phyloP scores from a whole-genome alignment of 108 stramenopile genomes.

The Nitzschia inconspicua region DNA sequence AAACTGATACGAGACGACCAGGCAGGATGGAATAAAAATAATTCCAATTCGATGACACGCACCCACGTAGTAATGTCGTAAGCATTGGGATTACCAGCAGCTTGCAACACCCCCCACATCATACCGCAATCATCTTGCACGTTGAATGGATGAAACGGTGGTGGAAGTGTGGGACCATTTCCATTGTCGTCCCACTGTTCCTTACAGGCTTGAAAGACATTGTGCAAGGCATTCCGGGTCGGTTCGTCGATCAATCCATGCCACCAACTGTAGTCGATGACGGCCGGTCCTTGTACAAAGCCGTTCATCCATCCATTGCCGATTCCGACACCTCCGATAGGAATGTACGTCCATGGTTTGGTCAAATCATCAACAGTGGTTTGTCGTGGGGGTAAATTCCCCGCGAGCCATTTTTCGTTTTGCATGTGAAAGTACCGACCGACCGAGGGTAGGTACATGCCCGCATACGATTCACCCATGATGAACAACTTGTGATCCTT shows the following conservation, averaged over 20 bases:
- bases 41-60: no score
- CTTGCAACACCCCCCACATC: constrained; percentile 44
- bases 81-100: constrained; percentile 44
- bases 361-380: background rate
- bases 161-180: background rate
- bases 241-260: constrained; percentile 66
- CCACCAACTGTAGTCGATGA: constrained; percentile 71
- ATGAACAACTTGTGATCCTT: constrained; percentile 55
- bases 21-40: constrained; percentile 1
- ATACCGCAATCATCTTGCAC: constrained; percentile 68
- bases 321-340: constrained; percentile 44
- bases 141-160: constrained; percentile 58
- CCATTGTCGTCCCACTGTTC: constrained; percentile 1
- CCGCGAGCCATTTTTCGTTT: constrained; percentile 16
- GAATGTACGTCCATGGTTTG: constrained; percentile 7
- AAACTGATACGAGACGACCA: constrained; percentile 2
- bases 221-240: constrained; percentile 32
- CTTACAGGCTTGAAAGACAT: constrained; percentile 44
- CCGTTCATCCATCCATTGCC: constrained; percentile 73
- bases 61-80: constrained; percentile 68
- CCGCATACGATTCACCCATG: constrained; percentile 79
- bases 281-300: constrained; percentile 56
- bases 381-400: no score
- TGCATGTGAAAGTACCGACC: constrained; percentile 51
- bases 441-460: constrained; percentile 73